A percentile compares a stretch with the other conserved stretches of the same genome.
These are phyloP conservation scores for Pharnaceum exiguum DNA, from an alignment of 148 eudicot genomes.

Conservation along the genomic window DNA sequence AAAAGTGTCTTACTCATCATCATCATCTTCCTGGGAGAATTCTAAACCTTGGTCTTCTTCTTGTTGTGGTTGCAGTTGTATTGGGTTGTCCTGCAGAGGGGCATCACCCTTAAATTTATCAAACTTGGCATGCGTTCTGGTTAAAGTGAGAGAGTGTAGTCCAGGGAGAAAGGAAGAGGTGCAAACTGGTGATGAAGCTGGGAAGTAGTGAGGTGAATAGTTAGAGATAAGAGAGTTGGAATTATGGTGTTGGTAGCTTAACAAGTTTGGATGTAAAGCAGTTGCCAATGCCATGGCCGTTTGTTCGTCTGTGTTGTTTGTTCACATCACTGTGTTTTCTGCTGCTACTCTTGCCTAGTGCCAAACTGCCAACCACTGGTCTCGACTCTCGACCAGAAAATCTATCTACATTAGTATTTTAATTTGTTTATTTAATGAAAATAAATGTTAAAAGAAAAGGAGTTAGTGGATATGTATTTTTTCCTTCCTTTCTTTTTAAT, in stretches of 20 bases:
- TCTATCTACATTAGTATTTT: too few relatives aligned
- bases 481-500: too few relatives aligned
- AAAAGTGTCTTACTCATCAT: constrained; percentile 51
- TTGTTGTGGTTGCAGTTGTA: constrained; percentile 13
- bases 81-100: constrained; percentile 7
- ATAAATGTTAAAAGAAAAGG: too few relatives aligned
- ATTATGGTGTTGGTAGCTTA: constrained; percentile 22
- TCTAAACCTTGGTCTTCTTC: constrained; percentile 20
- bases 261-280: constrained; percentile 27
- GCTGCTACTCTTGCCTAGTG: too few relatives aligned
- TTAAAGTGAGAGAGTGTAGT: constrained; percentile 13
- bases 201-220: constrained; percentile 15
- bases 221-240: constrained; percentile 37
- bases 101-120: constrained; percentile 58
- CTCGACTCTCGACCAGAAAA: too few relatives aligned
- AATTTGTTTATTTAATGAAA: too few relatives aligned
- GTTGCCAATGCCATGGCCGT: constrained; percentile 49
- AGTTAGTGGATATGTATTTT: too few relatives aligned
- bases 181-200: constrained; percentile 25
- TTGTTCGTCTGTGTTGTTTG: too few relatives aligned
- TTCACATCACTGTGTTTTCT: too few relatives aligned
- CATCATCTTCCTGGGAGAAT: constrained; percentile 42
- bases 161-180: constrained; percentile 25
- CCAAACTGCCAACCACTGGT: too few relatives aligned
- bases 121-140: constrained; percentile 63